Evolutionary conservation across 192 early-diverging fungal genomes (phyloP), one percentile per base, ranked within the genome.

Genomic region (Entomortierella chlamydospora): DNA sequence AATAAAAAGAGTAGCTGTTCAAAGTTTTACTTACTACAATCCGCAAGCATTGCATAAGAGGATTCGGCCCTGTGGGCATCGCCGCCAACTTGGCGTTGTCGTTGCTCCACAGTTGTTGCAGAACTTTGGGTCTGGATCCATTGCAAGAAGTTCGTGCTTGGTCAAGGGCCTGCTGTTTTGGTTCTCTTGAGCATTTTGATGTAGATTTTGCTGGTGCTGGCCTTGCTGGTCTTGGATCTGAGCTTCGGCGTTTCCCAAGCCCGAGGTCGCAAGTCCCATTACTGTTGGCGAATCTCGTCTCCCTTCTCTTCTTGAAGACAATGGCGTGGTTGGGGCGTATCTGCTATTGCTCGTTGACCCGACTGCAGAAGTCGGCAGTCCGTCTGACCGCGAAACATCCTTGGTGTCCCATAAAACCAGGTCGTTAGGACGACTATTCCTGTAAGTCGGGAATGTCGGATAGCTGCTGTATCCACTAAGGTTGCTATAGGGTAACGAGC

Each of bases 11-110:
- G 7, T 22, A 29, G 7, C 7, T 22, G 15, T 37, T 34, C 0
- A 25, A 13, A 15, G 8, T 0, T 0, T 4, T 15, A 64, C 73
- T 60, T 78, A 78, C 73, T 79, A 79, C 6, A 79, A 31, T n/a
- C 76, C 76, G 56, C 76, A 79, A 13, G 76, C 76, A 26, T 79
- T 79, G 39, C 76, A 79, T 6, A 79, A 57, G 0, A 79, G 42
- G 11, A 61, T 70, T 20, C 76, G 61, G 0, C 76, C 76, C 29
- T 70, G 56, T 23, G 68, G 76, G 25, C 76, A 79, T 18, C 76
- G 31, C 2, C 76, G 33, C 76, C 76, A 79, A 52, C 76, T 79
- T 15, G 76, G 76, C 26, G 76, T 79, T n/a, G 50, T 22, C 1
- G 49, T 70, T 20, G 76, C 70, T 26, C 53, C 52, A 22, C 76